A percentile compares a stretch with the other conserved stretches of the same genome.
Conservation (phyloP, 768 basidiomycete species). For the Leccinum sublutescens region DNA sequence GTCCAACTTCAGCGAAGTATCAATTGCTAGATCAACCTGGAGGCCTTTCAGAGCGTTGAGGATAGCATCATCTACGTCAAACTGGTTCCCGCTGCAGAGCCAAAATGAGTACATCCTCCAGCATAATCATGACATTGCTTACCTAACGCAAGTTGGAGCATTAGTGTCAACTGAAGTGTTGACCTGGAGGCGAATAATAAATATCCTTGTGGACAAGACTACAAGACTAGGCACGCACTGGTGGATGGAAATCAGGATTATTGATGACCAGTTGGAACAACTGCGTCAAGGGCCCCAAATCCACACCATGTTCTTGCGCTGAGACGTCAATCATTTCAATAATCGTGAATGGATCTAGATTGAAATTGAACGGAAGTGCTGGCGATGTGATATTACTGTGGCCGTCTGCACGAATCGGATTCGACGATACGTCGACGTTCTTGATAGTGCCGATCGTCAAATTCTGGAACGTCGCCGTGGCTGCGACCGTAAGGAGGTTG, state of each 20-base stretch:
- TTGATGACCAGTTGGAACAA: constrained; percentile 54
- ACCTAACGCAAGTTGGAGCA: constrained; percentile 60
- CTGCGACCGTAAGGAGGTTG: constrained; percentile 54
- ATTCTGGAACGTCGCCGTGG: constrained; percentile 53
- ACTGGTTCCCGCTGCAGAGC: constrained; percentile 56
- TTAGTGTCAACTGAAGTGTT: constrained; percentile 52
- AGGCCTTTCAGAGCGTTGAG: constrained; percentile 60
- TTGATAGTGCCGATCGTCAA: constrained; percentile 60
- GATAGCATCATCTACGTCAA: constrained; percentile 59
- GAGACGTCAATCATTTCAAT: constrained; percentile 52
- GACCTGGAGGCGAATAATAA: constrained; percentile 37
- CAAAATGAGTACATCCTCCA: constrained; percentile 4
- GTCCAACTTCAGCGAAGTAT: constrained; percentile 57
- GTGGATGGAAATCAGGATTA: constrained; percentile 50
- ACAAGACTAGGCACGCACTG: constrained; percentile 35
- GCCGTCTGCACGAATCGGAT: constrained; percentile 59
- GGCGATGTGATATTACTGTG: constrained; percentile 58
- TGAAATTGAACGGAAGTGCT: constrained; percentile 58
- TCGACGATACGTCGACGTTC: constrained; percentile 49
- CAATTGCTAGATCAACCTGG: constrained; percentile 54
- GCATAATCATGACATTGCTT: constrained; percentile 3
- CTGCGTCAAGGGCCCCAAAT: constrained; percentile 57
- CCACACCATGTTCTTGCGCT: constrained; percentile 52
- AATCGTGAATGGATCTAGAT: constrained; percentile 60
- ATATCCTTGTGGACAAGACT: neutral